phyloP scores from a whole-genome alignment of 2,329 filamentous ascomycete genomes.

The Venturia aucupariae region DNA sequence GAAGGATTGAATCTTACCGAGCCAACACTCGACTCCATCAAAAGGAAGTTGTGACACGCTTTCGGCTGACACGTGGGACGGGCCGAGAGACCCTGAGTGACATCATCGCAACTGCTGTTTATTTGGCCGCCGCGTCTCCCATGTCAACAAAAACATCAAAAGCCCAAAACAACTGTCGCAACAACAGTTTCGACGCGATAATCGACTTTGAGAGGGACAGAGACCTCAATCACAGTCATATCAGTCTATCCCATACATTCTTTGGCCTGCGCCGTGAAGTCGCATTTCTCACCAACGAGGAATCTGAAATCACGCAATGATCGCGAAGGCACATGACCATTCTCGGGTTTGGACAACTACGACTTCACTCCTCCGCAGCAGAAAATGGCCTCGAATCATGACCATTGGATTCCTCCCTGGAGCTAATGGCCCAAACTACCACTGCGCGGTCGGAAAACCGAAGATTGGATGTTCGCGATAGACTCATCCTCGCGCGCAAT shows the following conservation, averaged over 20 bases:
- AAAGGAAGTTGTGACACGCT: background rate
- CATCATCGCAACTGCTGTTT: background rate
- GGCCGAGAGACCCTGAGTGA: background rate
- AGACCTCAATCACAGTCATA: background rate
- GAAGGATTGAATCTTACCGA: too few relatives aligned
- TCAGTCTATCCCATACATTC: background rate
- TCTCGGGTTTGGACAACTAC: background rate
- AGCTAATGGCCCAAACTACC: background rate
- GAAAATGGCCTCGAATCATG: background rate
- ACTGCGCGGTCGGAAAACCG: background rate
- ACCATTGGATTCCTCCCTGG: background rate
- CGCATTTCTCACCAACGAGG: background rate
- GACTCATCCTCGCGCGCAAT: background rate
- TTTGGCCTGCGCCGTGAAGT: background rate
- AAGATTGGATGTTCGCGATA: background rate
- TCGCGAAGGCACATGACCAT: background rate
- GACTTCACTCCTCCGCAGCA: background rate
- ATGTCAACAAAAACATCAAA: background rate
- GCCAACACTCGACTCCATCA: background rate
- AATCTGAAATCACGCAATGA: background rate
- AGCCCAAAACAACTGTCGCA: background rate
- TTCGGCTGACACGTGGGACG: background rate
- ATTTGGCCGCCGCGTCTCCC: background rate
- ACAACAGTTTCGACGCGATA: background rate
- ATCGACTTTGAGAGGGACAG: background rate